Percentiles rank a stretch among this genome's conserved stretches.
Conservation (phyloP, 768 basidiomycete genomes). For the Russula foetens region DNA sequence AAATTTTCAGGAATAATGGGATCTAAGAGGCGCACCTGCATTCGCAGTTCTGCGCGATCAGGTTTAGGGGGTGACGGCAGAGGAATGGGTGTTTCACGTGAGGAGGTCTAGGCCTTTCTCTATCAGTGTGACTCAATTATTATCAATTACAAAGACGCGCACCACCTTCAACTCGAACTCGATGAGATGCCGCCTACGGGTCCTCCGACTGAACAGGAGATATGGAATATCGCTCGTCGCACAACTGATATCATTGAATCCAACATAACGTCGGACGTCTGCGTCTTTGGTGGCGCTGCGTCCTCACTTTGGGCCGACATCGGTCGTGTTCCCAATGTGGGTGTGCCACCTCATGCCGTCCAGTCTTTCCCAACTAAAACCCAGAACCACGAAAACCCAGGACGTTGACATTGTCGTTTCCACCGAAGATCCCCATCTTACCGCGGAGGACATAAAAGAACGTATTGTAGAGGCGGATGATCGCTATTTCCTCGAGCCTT, state of each 20-base stretch:
- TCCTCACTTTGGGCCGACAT: slow-evolving; percentile 1
- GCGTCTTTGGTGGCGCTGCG: slow-evolving; percentile 11
- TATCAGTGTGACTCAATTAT: too few species aligned
- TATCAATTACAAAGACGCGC: too few species aligned
- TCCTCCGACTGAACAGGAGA: slow-evolving; percentile 1
- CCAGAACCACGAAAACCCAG: neutral
- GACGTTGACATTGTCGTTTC: slow-evolving; percentile 2
- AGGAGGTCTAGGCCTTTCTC: too few species aligned
- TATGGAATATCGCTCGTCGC: slow-evolving; percentile 8
- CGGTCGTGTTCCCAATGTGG: neutral
- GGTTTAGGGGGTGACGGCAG: too few species aligned
- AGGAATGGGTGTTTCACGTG: too few species aligned
- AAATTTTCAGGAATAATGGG: too few species aligned
- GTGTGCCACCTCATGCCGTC: neutral
- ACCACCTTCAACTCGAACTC: neutral
- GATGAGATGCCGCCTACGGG: neutral
- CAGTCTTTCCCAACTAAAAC: neutral
- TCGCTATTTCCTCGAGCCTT: slow-evolving; percentile 4
- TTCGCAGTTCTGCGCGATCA: too few species aligned
- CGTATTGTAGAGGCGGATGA: neutral
- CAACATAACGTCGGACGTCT: neutral
- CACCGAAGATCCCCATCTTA: neutral
- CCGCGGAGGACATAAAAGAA: neutral
- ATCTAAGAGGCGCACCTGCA: too few species aligned
- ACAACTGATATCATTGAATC: neutral